These are phyloP conservation scores for Xylaria sp. DNA, from an alignment of 2,329 filamentous ascomycete species.

Conservation along the genomic window DNA sequence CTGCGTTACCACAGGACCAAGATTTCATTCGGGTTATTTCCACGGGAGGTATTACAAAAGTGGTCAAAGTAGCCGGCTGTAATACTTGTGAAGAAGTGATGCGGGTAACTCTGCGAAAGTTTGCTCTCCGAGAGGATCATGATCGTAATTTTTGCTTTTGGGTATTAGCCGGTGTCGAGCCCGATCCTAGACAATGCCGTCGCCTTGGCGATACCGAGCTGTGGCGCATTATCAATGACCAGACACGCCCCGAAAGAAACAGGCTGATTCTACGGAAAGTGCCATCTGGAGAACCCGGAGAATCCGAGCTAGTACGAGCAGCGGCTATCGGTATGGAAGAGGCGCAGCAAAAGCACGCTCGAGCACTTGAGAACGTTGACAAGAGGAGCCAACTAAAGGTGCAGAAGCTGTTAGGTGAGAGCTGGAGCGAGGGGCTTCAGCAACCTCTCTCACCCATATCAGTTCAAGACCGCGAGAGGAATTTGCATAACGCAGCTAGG, in stretches of 20 bases:
- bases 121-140: slow-evolving; percentile 87
- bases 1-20: slow-evolving; percentile 84
- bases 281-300: slow-evolving; percentile 89
- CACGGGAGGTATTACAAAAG: slow-evolving; percentile 89
- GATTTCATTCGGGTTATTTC: slow-evolving; percentile 94
- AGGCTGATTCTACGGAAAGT: slow-evolving; percentile 91
- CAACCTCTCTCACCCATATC: slow-evolving; percentile 88
- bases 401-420: slow-evolving; percentile 88
- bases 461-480: slow-evolving; percentile 75
- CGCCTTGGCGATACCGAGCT: slow-evolving; percentile 88
- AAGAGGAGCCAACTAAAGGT: slow-evolving; percentile 87
- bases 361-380: slow-evolving; percentile 72
- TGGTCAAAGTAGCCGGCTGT: slow-evolving; percentile 92
- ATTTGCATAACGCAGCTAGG: slow-evolving; percentile 68
- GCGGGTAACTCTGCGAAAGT: slow-evolving; percentile 87
- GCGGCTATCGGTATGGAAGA: slow-evolving; percentile 92
- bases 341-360: slow-evolving; percentile 76
- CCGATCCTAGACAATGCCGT: slow-evolving; percentile 82
- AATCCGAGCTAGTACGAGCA: slow-evolving; percentile 86
- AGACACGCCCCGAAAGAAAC: slow-evolving; percentile 85
- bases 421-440: slow-evolving; percentile 81
- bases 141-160: slow-evolving; percentile 98
- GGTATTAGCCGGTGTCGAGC: slow-evolving; percentile 85
- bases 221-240: slow-evolving; percentile 89
- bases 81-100: slow-evolving; percentile 94